phyloP scores from a whole-genome alignment of 345 rosid species.

The Draba incana region DNA sequence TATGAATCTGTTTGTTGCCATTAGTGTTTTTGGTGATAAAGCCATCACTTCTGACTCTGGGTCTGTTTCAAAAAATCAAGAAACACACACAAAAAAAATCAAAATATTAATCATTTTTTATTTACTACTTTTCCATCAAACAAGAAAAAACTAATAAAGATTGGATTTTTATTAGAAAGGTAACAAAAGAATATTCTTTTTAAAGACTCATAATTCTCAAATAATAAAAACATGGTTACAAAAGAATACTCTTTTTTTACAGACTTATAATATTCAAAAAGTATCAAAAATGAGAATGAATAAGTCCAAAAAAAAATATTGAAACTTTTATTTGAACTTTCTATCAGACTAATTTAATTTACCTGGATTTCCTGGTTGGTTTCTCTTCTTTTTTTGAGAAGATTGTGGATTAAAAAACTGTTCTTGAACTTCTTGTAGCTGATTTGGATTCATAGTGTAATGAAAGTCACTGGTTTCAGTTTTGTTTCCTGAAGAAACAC shows the following conservation, averaged over 20 bases:
- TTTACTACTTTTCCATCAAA: background rate
- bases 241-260: too few species aligned
- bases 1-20: conserved; percentile 81
- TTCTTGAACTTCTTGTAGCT: conserved; percentile 21
- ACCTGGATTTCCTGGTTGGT: conserved; percentile 97
- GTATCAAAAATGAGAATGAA: background rate
- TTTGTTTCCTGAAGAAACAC: conserved; percentile 62
- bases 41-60: conserved; percentile 89
- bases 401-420: conserved; percentile 50
- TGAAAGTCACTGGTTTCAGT: conserved; percentile 45
- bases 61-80: conserved; percentile 45
- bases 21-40: conserved; percentile 73
- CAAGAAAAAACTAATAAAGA: conserved; percentile 3
- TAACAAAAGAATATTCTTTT: conserved; percentile 12
- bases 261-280: too few species aligned
- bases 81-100: background rate
- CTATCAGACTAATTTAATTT: background rate
- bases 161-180: conserved; percentile 10
- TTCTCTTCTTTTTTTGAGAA: conserved; percentile 67
- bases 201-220: too few species aligned
- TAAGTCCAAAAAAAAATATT: background rate
- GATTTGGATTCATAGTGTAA: conserved; percentile 30
- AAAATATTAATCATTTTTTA: too few species aligned
- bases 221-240: too few species aligned
- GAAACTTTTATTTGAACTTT: background rate